Evolutionary conservation across 768 basidiomycete species (phyloP).

Genomic region (Coprinellus micaceus): DNA sequence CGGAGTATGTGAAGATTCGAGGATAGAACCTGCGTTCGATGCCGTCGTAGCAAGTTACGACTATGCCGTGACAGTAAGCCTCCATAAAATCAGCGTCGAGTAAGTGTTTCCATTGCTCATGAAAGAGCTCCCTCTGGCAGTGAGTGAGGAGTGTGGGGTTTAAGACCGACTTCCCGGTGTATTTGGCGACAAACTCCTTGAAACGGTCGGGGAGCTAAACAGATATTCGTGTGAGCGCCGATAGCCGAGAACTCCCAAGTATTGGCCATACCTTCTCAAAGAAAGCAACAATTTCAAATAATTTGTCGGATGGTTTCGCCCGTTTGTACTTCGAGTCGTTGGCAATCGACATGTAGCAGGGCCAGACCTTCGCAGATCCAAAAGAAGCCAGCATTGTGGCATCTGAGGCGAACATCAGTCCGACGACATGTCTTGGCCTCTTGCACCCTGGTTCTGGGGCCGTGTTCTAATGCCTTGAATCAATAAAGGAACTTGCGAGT

Average conservation of each 20-base stretch:
- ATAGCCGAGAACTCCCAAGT: not conserved
- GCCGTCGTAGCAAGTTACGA: conserved; percentile 7
- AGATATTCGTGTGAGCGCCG: not conserved
- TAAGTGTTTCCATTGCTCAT: conserved; percentile 13
- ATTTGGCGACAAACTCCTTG: conserved; percentile 14
- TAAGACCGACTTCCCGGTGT: conserved; percentile 8
- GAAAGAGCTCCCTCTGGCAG: conserved; percentile 16
- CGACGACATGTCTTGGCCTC: conserved; percentile 13
- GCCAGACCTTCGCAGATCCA: conserved; percentile 16
- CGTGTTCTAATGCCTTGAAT: not conserved
- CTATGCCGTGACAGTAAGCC: conserved; percentile 19
- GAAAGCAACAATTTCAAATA: conserved; percentile 14
- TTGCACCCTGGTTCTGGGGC: conserved; percentile 16
- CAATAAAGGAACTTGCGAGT: not conserved
- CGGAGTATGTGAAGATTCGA: conserved; percentile 16
- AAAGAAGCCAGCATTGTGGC: conserved; percentile 13
- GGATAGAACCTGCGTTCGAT: conserved; percentile 11
- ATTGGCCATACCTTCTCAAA: conserved; percentile 6
- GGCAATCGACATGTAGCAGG: conserved; percentile 16
- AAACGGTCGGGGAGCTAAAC: conserved; percentile 18
- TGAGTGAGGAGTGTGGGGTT: conserved; percentile 13
- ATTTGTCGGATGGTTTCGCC: conserved; percentile 7
- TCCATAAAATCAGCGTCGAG: conserved; percentile 18
- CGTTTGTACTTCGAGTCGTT: conserved; percentile 13
- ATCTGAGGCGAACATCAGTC: conserved; percentile 24